Evolutionary conservation across 2,329 filamentous ascomycete genomes (phyloP).

Genomic region (Cephalotrichum gorgonifer): DNA sequence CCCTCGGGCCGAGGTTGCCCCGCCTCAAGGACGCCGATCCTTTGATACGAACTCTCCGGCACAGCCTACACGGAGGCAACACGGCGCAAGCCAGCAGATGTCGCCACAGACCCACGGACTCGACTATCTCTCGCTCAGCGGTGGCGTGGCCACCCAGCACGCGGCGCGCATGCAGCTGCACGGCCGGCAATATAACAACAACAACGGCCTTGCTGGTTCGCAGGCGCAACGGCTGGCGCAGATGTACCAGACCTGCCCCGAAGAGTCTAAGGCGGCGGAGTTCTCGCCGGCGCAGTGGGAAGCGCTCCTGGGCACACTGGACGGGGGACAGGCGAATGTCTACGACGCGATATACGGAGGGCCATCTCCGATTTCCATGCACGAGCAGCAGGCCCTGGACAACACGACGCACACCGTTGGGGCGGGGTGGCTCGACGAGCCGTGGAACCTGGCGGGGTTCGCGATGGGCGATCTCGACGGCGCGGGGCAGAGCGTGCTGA

Average conservation of each 20-base stretch:
- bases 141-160: conserved; percentile 10
- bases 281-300: conserved; percentile 71
- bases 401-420: conserved; percentile 8
- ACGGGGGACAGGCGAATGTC: conserved; percentile 72
- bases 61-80: conserved; percentile 30
- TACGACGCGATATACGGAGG: conserved; percentile 75
- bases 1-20: conserved; percentile 25
- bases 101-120: conserved; percentile 33
- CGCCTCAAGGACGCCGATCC: conserved; percentile 32
- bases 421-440: conserved; percentile 43
- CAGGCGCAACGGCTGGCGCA: conserved; percentile 14
- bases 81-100: conserved; percentile 16
- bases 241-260: conserved; percentile 7
- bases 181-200: neutral
- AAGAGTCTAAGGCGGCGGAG: conserved; percentile 21
- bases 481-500: conserved; percentile 41
- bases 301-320: conserved; percentile 66
- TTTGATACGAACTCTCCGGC: conserved; percentile 34
- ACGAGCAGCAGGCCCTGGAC: conserved; percentile 27
- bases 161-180: conserved; percentile 10
- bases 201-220: conserved; percentile 12
- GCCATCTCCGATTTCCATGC: conserved; percentile 35
- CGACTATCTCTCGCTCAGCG: conserved; percentile 47
- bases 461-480: conserved; percentile 37
- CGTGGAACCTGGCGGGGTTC: conserved; percentile 43